A percentile compares a stretch with the other conserved stretches of the same genome.
phyloP scores from a whole-genome alignment of 2,329 filamentous ascomycete genomes.

The Colletotrichum salicis region DNA sequence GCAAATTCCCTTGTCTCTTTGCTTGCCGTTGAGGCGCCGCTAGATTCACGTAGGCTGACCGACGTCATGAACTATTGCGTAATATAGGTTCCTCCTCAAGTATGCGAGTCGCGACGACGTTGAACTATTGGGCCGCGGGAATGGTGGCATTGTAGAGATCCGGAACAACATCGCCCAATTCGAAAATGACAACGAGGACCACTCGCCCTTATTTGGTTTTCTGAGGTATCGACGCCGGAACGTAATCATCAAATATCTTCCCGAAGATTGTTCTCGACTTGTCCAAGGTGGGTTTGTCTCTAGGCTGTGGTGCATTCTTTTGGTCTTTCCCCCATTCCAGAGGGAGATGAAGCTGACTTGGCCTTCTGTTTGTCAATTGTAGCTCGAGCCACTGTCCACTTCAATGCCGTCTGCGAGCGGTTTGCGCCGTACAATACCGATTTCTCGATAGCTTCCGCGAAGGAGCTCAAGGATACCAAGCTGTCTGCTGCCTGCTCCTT shows the following conservation, averaged over 20 bases:
- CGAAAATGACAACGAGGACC: constrained; percentile 64
- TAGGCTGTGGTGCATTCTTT: constrained; percentile 13
- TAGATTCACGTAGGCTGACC: constrained; percentile 19
- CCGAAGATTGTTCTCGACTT: constrained; percentile 88
- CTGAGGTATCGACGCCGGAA: constrained; percentile 89
- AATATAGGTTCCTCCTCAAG: constrained; percentile 87
- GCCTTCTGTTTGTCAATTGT: constrained; percentile 26
- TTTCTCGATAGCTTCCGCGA: constrained; percentile 78
- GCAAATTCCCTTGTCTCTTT: constrained; percentile 34
- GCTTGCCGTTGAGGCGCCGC: constrained; percentile 16
- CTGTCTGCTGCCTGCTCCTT: constrained; percentile 89
- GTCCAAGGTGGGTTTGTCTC: constrained; percentile 78
- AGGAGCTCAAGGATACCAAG: constrained; percentile 87
- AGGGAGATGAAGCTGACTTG: constrained; percentile 31
- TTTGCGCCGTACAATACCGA: constrained; percentile 89
- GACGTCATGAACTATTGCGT: constrained; percentile 19
- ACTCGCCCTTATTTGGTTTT: constrained; percentile 91
- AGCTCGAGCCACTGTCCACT: constrained; percentile 86
- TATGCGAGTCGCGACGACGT: constrained; percentile 91
- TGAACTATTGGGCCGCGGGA: constrained; percentile 79
- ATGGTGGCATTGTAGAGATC: constrained; percentile 85
- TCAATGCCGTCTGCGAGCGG: constrained; percentile 72
- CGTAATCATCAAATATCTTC: constrained; percentile 91
- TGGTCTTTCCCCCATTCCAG: constrained; percentile 20
- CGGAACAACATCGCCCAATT: constrained; percentile 82